A percentile compares a stretch with the other conserved stretches of the same genome.
phyloP scores from a whole-genome alignment of 352 stramenopile genomes.

The Albugo laibachii region DNA sequence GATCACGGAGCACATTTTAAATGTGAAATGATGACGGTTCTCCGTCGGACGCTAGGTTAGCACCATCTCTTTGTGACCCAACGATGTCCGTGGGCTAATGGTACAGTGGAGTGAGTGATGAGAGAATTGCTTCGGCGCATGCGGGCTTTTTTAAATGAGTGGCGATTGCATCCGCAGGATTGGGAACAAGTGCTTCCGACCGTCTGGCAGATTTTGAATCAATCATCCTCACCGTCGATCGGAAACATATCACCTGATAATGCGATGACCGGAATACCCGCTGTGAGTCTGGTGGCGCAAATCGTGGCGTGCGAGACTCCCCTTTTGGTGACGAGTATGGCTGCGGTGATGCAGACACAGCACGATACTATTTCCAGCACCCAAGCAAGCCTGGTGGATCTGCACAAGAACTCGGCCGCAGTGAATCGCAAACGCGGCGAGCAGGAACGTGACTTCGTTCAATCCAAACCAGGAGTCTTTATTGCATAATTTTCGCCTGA shows the following conservation, averaged over 20 bases:
- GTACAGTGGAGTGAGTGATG: too few species aligned
- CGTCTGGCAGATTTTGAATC: constrained; percentile 4
- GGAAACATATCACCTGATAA: constrained; percentile 2
- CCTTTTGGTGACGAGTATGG: not conserved
- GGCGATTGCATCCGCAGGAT: too few species aligned
- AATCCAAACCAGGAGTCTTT: too few species aligned
- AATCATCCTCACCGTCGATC: constrained; percentile 1
- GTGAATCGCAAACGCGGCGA: not conserved
- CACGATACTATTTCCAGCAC: not conserved
- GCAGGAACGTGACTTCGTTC: not conserved
- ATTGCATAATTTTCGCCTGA: not conserved
- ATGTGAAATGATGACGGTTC: too few species aligned
- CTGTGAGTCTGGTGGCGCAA: not conserved
- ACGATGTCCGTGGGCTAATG: too few species aligned
- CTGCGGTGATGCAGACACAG: not conserved
- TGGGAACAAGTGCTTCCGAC: too few species aligned
- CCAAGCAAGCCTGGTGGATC: not conserved
- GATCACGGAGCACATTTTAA: too few species aligned
- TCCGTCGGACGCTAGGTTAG: too few species aligned
- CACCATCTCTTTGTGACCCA: too few species aligned
- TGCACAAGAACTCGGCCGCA: not conserved
- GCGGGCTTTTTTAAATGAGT: too few species aligned
- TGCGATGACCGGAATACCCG: constrained; percentile 1
- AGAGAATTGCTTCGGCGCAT: too few species aligned
- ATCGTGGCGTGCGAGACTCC: not conserved